A percentile compares a stretch with the other conserved stretches of the same genome.
Conservation (phyloP, 2,329 filamentous ascomycete species). For the Drechslerella dactyloides region DNA sequence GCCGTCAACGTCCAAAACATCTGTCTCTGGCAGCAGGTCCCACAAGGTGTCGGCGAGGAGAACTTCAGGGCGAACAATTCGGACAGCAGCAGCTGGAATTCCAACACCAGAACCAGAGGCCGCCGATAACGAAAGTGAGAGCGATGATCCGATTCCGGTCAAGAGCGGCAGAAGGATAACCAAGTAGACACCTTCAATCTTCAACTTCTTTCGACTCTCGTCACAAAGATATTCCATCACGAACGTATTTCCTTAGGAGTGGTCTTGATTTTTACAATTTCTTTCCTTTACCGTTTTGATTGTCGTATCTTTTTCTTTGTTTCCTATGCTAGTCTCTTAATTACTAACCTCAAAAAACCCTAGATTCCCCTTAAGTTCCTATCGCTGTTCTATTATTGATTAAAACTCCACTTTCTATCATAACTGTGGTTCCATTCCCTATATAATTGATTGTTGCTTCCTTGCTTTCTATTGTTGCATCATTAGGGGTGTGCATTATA, state of each 20-base stretch:
- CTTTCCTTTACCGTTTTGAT: too few species aligned
- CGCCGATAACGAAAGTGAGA: constrained; percentile 10
- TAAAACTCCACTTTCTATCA: background rate
- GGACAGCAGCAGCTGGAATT: background rate
- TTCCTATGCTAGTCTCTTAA: too few species aligned
- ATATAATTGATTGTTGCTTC: background rate
- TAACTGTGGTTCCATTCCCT: background rate
- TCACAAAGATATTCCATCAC: too few species aligned
- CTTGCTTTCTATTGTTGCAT: background rate
- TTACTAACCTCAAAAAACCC: too few species aligned
- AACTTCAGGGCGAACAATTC: background rate
- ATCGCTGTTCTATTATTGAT: background rate
- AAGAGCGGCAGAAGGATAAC: background rate
- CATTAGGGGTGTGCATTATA: background rate
- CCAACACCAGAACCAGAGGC: background rate
- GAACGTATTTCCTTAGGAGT: too few species aligned
- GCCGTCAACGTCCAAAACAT: constrained; percentile 15
- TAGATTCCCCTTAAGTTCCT: background rate
- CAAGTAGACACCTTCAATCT: too few species aligned
- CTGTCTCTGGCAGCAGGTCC: background rate
- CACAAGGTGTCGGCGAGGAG: constrained; percentile 7
- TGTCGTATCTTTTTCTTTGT: too few species aligned
- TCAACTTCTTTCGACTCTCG: too few species aligned
- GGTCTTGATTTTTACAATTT: too few species aligned
- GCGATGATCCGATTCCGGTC: background rate